Percentiles rank a stretch among this genome's conserved stretches.
These are phyloP conservation scores for Erodium trifolium DNA, from an alignment of 441 rosid genomes.

Conservation along the genomic window DNA sequence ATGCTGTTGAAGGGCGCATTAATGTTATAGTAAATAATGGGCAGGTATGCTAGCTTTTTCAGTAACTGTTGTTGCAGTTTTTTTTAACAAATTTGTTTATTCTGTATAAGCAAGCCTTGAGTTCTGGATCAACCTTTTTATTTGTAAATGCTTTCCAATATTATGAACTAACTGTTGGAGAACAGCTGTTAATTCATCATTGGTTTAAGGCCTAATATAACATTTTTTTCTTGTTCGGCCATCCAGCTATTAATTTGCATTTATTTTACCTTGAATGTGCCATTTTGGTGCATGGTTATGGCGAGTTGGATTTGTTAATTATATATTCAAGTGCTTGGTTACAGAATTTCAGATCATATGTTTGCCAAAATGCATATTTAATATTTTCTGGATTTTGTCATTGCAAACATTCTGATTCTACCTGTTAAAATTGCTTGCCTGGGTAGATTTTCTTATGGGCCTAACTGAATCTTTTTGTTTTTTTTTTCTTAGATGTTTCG, in stretches of 20 bases:
- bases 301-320: neutral
- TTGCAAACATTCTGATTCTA: slow-evolving; percentile 7
- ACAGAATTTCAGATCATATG: slow-evolving; percentile 6
- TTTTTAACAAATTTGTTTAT: neutral
- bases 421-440: neutral
- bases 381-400: slow-evolving; percentile 11
- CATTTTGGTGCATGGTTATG: neutral
- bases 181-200: no score
- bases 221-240: neutral
- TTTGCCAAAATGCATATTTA: slow-evolving; percentile 2
- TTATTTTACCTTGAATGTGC: neutral
- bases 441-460: slow-evolving; percentile 10
- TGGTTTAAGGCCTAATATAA: no score
- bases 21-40: slow-evolving; percentile 67
- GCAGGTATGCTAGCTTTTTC: slow-evolving; percentile 43
- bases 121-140: slow-evolving; percentile 4
- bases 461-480: slow-evolving; percentile 16
- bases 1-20: slow-evolving; percentile 80
- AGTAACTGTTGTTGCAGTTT: slow-evolving; percentile 3
- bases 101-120: neutral
- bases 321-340: neutral
- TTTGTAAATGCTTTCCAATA: slow-evolving; percentile 1
- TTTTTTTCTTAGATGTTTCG: slow-evolving; percentile 58
- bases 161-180: no score
- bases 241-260: slow-evolving; percentile 1